These are phyloP conservation scores for Davidsoniella australis DNA, from an alignment of 2,329 filamentous ascomycete genomes.

Conservation along the genomic window DNA sequence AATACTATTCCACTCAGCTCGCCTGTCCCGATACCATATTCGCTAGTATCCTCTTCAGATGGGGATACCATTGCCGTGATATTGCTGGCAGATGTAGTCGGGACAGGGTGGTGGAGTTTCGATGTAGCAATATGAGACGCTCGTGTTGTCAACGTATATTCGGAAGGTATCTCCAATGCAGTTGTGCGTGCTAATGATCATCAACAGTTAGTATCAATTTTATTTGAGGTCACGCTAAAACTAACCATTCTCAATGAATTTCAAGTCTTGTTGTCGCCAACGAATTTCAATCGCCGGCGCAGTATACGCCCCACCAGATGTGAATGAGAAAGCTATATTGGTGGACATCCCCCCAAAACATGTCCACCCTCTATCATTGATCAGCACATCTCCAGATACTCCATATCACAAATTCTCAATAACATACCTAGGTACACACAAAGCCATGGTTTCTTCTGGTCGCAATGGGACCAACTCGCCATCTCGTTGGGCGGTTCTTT, in stretches of 20 bases:
- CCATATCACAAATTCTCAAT: not conserved
- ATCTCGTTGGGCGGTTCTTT: slow-evolving; percentile 13
- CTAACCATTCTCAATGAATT: slow-evolving; percentile 2
- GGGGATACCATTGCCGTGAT: not conserved
- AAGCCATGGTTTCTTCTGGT: slow-evolving; percentile 17
- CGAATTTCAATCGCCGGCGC: slow-evolving; percentile 19
- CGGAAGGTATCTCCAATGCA: not conserved
- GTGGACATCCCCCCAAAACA: slow-evolving; percentile 13
- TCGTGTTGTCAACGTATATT: not conserved
- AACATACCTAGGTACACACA: slow-evolving; percentile 17
- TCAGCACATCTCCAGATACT: not conserved
- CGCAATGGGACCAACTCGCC: slow-evolving; percentile 15
- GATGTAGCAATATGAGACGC: not conserved
- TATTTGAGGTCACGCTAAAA: not conserved
- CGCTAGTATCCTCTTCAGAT: not conserved
- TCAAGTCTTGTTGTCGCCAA: slow-evolving; percentile 16
- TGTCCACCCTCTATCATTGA: slow-evolving; percentile 5
- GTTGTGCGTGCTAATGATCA: not conserved
- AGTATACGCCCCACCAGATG: slow-evolving; percentile 16
- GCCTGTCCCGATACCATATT: not conserved
- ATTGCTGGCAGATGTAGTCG: not conserved
- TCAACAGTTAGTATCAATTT: not conserved
- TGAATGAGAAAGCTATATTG: slow-evolving; percentile 15
- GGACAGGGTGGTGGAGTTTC: not conserved
- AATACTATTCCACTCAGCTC: slow-evolving; percentile 10